Evolutionary conservation across 768 basidiomycete species (phyloP).

Genomic region (Phylloporus rhodoxanthus): DNA sequence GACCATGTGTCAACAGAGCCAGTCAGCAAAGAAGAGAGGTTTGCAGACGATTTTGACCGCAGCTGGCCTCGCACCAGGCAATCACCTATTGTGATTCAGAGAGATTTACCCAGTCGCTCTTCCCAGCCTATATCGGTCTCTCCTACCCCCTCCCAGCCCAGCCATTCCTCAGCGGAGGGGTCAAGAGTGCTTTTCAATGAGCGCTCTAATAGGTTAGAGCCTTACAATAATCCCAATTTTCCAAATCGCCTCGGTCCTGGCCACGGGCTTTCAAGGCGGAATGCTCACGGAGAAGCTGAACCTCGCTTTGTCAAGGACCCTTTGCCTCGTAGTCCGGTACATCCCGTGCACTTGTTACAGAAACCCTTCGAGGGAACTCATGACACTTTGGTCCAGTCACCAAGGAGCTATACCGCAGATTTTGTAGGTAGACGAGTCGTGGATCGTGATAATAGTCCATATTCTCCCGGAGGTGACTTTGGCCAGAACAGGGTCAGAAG

Average conservation of each 20-base stretch:
- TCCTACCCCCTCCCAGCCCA: slow-evolving; percentile 33
- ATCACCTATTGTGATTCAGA: slow-evolving; percentile 40
- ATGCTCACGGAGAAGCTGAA: slow-evolving; percentile 46
- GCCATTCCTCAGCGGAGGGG: slow-evolving; percentile 48
- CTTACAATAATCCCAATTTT: slow-evolving; percentile 55
- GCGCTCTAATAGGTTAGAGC: slow-evolving; percentile 83
- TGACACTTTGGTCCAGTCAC: slow-evolving; percentile 11
- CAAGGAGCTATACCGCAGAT: slow-evolving; percentile 19
- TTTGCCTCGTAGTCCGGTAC: slow-evolving; percentile 35
- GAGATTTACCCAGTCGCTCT: slow-evolving; percentile 34
- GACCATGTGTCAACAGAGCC: slow-evolving; percentile 31
- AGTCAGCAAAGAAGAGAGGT: slow-evolving; percentile 80
- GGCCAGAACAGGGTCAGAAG: slow-evolving; percentile 15
- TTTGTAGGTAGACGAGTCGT: slow-evolving; percentile 9
- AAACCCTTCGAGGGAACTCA: slow-evolving; percentile 36
- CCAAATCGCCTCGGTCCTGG: slow-evolving; percentile 35
- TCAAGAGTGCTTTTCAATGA: slow-evolving; percentile 92
- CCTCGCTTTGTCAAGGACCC: slow-evolving; percentile 42
- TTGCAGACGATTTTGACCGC: slow-evolving; percentile 91
- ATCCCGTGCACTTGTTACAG: slow-evolving; percentile 54
- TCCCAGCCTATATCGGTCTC: slow-evolving; percentile 30
- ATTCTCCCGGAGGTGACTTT: slow-evolving; percentile 10
- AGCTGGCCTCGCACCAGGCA: slow-evolving; percentile 82
- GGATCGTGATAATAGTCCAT: slow-evolving; percentile 15
- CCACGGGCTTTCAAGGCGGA: slow-evolving; percentile 37